Evolutionary conservation across 192 early-diverging fungal species (phyloP), one percentile per base, ranked within the genome.

Genomic region (Physocladia obscura): DNA sequence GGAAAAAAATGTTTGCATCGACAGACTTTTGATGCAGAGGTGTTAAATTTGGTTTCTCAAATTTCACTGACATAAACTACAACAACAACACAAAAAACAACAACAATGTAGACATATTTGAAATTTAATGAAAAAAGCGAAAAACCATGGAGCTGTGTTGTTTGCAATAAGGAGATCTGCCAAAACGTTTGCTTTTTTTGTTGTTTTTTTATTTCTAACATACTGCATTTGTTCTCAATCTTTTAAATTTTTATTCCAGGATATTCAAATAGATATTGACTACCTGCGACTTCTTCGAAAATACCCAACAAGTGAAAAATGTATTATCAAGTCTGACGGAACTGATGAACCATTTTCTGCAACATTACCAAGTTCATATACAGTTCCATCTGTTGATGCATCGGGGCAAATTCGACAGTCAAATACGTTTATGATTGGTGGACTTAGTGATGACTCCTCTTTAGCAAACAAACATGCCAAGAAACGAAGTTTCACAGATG

Each of bases 21-120:
- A 36, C 75, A 73, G 36, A 62, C 67, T 32, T 80, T 80, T 71
- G 78, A 80, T 56, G 37, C 37, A 22, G 62, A 60, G 76, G 76
- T 76, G 15, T 37, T n/a, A 30, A 3, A 22, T 19, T 17, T 1
- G 17, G 19, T 30, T 49, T 24, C 22, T 3, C 4, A 22, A 17
- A 44, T 17, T 15, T 70, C 49, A 34, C 39, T 52, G 13, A 11
- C 26, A 17, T 69, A 50, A 26, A n/a, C 21, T 31, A n/a, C n/a
- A n/a, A n/a, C n/a, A n/a, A n/a, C n/a, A n/a, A n/a, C n/a, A n/a
- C n/a, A n/a, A n/a, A n/a, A n/a, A n/a, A n/a, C n/a, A n/a, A n/a
- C n/a, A n/a, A n/a, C n/a, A n/a, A n/a, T n/a, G n/a, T 21, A 67
- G 69, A 31, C 73, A 27, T 75, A 71, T 57, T 38, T 78, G 17